A percentile compares a stretch with the other conserved stretches of the same genome.
Evolutionary conservation across 306 rosid genomes (phyloP).

Genomic region (Heteromeles arbutifolia): DNA sequence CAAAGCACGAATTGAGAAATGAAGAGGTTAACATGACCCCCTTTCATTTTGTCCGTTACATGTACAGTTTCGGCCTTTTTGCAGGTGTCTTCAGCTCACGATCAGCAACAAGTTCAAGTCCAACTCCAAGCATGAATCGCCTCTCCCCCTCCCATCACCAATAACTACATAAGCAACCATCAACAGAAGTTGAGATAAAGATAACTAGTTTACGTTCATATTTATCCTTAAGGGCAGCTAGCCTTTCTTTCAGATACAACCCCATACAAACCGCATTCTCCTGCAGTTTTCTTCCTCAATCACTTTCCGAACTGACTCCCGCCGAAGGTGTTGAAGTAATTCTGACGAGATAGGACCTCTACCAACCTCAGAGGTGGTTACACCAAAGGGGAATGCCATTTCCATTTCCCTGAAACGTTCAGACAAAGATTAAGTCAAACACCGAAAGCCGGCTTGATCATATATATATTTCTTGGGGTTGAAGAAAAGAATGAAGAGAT

Average conservation of each 20-base stretch:
- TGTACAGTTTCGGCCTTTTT: constrained; percentile 53
- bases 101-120: constrained; percentile 76
- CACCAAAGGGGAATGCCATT: constrained; percentile 93
- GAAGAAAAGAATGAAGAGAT: background rate
- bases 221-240: constrained; percentile 55
- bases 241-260: constrained; percentile 61
- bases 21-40: constrained; percentile 37
- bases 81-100: constrained; percentile 74
- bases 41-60: constrained; percentile 74
- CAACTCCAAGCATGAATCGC: constrained; percentile 66
- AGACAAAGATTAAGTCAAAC: constrained; percentile 2
- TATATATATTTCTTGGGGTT: background rate
- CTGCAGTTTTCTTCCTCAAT: constrained; percentile 86
- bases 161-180: constrained; percentile 40
- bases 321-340: constrained; percentile 82
- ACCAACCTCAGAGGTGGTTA: constrained; percentile 88
- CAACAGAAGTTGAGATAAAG: background rate
- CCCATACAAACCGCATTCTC: constrained; percentile 72
- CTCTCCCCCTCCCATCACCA: constrained; percentile 83
- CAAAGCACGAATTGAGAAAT: background rate
- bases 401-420: constrained; percentile 64
- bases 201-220: constrained; percentile 43
- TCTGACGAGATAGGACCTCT: constrained; percentile 59
- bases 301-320: constrained; percentile 80
- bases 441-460: background rate